These are phyloP conservation scores for Petunia hybrid DNA, from an alignment of 305 asterid genomes.

Conservation along the genomic window DNA sequence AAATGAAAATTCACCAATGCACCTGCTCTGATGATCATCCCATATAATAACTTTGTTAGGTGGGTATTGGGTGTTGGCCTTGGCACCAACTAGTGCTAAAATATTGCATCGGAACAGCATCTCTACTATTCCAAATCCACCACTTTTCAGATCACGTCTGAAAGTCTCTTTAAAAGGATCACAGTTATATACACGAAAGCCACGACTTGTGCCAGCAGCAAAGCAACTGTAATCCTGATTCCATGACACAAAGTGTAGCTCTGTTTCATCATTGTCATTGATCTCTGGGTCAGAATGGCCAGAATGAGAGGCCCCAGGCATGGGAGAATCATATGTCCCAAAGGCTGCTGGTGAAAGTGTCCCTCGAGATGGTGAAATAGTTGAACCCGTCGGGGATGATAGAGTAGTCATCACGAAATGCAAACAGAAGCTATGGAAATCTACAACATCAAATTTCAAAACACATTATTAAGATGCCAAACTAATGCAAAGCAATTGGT, in stretches of 20 bases:
- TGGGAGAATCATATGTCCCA: constrained; percentile 52
- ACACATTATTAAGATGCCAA: constrained; percentile 6
- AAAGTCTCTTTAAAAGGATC: constrained; percentile 91
- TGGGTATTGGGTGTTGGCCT: constrained; percentile 73
- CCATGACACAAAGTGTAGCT: constrained; percentile 84
- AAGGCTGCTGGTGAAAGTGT: constrained; percentile 54
- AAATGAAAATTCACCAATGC: constrained; percentile 92
- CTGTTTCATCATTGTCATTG: constrained; percentile 65
- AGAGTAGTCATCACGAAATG: constrained; percentile 53
- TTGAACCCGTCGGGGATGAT: constrained; percentile 61
- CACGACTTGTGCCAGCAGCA: constrained; percentile 84
- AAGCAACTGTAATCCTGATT: constrained; percentile 95
- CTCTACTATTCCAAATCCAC: constrained; percentile 91
- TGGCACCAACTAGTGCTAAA: constrained; percentile 91
- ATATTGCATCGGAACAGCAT: constrained; percentile 93
- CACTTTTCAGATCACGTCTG: constrained; percentile 85
- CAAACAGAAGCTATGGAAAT: constrained; percentile 42
- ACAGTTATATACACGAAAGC: constrained; percentile 90
- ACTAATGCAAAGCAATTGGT: constrained; percentile 17
- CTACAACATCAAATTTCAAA: constrained; percentile 36
- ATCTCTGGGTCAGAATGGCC: constrained; percentile 54
- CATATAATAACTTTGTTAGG: constrained; percentile 90
- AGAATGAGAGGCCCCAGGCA: constrained; percentile 53
- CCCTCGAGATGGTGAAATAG: constrained; percentile 65
- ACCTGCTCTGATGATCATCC: constrained; percentile 97